Percentiles rank a stretch among this genome's conserved stretches.
phyloP scores from a whole-genome alignment of 2,329 filamentous ascomycete species.

The Xylariaceae sp. region DNA sequence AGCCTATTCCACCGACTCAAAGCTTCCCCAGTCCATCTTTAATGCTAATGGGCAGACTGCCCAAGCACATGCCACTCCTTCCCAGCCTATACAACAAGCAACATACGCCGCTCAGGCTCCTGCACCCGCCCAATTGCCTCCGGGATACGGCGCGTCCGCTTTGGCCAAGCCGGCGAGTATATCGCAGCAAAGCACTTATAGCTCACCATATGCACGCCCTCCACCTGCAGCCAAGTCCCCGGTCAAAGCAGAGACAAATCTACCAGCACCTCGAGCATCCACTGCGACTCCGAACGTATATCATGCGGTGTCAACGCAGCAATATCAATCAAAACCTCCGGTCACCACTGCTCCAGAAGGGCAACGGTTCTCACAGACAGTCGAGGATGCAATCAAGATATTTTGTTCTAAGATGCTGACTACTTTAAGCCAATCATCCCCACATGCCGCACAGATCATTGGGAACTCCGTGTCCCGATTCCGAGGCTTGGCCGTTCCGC shows the following conservation, averaged over 20 bases:
- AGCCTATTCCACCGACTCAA: conserved; percentile 21
- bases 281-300: conserved; percentile 18
- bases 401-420: conserved; percentile 30
- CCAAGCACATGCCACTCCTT: conserved; percentile 20
- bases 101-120: conserved; percentile 25
- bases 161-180: conserved; percentile 23
- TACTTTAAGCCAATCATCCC: conserved; percentile 25
- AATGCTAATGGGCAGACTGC: conserved; percentile 20
- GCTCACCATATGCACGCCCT: conserved; percentile 31
- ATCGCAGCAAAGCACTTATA: conserved; percentile 30
- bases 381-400: conserved; percentile 27
- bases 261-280: conserved; percentile 17
- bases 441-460: conserved; percentile 28
- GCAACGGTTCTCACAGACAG: conserved; percentile 24
- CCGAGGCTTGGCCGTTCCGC: conserved; percentile 25
- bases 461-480: conserved; percentile 29
- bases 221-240: conserved; percentile 24
- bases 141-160: conserved; percentile 20
- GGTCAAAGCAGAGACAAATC: conserved; percentile 21
- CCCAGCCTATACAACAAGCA: conserved; percentile 23
- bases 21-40: conserved; percentile 22
- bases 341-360: conserved; percentile 5
- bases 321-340: conserved; percentile 13
- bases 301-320: conserved; percentile 8
- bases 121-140: conserved; percentile 29